phyloP scores from a whole-genome alignment of 352 stramenopile genomes.

The Globisporangium okanoganense region DNA sequence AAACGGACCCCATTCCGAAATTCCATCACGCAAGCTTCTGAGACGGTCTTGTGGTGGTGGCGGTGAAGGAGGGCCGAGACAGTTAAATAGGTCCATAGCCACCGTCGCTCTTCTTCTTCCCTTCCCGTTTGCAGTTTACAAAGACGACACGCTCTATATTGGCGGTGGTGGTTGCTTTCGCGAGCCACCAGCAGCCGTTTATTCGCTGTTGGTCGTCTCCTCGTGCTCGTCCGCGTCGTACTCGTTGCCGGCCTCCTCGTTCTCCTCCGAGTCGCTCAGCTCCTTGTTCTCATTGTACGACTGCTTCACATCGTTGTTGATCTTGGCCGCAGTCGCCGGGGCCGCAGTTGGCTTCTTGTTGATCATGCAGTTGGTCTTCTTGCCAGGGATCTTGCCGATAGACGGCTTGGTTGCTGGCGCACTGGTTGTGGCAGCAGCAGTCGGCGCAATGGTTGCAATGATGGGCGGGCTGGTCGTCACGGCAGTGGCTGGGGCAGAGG shows the following conservation, averaged over 20 bases:
- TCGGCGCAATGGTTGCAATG: too few species aligned
- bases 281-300: constrained; percentile 6
- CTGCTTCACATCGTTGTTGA: constrained; percentile 1
- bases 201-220: constrained; percentile 6
- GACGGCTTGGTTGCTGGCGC: background rate
- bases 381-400: constrained; percentile 1
- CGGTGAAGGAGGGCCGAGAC: background rate
- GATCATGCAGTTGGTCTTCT: constrained; percentile 10
- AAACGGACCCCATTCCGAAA: too few species aligned
- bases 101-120: background rate
- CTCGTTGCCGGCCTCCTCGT: background rate
- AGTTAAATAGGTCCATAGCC: constrained; percentile 7
- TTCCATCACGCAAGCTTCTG: too few species aligned
- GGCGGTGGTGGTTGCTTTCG: background rate
- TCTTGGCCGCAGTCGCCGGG: background rate
- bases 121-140: background rate
- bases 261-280: background rate
- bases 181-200: background rate
- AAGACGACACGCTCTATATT: constrained; percentile 3
- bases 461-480: too few species aligned
- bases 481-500: constrained; percentile 6
- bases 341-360: background rate
- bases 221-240: background rate
- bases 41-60: background rate
- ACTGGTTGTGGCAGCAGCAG: too few species aligned